Evolutionary conservation across 169 alveolate genomes (phyloP).

Genomic region (Plasmodium yoelii): DNA sequence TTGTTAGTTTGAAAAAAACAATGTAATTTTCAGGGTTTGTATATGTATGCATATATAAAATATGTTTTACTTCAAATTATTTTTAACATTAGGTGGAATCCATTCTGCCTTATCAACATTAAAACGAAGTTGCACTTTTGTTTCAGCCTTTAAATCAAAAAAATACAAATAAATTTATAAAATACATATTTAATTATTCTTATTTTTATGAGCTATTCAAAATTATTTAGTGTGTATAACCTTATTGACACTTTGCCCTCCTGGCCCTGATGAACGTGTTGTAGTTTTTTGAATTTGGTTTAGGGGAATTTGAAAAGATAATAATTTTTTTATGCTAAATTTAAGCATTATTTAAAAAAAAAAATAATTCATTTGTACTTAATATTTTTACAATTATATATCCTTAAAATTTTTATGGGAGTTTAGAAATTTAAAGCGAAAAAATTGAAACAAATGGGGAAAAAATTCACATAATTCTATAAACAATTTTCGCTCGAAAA

Average conservation of each 20-base stretch:
- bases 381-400: no score
- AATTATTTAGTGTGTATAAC: conserved; percentile 28
- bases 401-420: no score
- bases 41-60: no score
- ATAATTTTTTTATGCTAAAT: conserved; percentile 20
- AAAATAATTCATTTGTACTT: not conserved
- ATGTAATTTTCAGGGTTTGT: not conserved
- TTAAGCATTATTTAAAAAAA: conserved; percentile 29
- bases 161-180: not conserved
- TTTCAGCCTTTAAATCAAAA: conserved; percentile 79
- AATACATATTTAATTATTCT: not conserved
- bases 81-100: conserved; percentile 79
- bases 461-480: no score
- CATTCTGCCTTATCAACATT: conserved; percentile 81
- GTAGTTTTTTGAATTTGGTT: conserved; percentile 50
- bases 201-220: not conserved
- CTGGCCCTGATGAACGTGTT: conserved; percentile 87
- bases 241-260: conserved; percentile 88
- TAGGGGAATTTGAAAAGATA: conserved; percentile 68
- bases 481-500: no score
- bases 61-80: conserved; percentile 79
- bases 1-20: not conserved
- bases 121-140: conserved; percentile 85
- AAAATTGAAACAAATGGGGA: no score
- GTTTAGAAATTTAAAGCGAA: no score